phyloP scores from a whole-genome alignment of 495 filamentous ascomycete species.

The Podospora appendiculata region DNA sequence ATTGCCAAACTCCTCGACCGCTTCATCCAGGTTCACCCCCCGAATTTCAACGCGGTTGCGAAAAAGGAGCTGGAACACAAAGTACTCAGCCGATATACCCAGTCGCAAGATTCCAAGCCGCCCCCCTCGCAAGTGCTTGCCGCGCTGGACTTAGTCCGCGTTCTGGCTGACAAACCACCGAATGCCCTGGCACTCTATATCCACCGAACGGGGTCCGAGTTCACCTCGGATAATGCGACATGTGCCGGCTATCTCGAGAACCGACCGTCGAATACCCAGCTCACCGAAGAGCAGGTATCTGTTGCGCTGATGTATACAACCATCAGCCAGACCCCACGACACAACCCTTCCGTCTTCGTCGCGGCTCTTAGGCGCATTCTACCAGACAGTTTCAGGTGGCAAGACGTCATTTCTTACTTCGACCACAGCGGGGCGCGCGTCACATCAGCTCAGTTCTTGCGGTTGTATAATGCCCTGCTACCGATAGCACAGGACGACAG shows the following conservation, averaged over 20 bases:
- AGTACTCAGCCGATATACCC: constrained; percentile 56
- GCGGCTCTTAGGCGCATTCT: constrained; percentile 39
- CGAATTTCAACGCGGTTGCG: constrained; percentile 68
- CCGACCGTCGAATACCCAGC: constrained; percentile 55
- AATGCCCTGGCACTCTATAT: constrained; percentile 69
- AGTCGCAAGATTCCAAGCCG: constrained; percentile 45
- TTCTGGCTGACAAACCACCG: constrained; percentile 51
- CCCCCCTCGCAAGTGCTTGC: constrained; percentile 66
- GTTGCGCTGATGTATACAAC: constrained; percentile 67
- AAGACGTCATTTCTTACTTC: constrained; percentile 69
- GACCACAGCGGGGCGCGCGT: constrained; percentile 74
- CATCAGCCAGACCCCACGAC: constrained; percentile 64
- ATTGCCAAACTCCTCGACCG: constrained; percentile 73
- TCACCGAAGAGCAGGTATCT: constrained; percentile 76
- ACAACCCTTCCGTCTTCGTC: constrained; percentile 68
- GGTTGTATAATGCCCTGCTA: constrained; percentile 67
- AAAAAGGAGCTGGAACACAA: constrained; percentile 61
- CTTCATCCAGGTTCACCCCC: constrained; percentile 73
- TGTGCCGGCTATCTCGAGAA: constrained; percentile 51
- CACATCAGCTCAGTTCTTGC: constrained; percentile 68
- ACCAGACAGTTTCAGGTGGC: constrained; percentile 65
- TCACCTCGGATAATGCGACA: constrained; percentile 42
- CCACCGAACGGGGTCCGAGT: constrained; percentile 61
- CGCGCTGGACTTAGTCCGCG: constrained; percentile 63
- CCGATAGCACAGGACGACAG: constrained; percentile 55